Base-by-base conservation (phyloP, 129 eudicot genomes). In the Lactuca sativa region DNA sequence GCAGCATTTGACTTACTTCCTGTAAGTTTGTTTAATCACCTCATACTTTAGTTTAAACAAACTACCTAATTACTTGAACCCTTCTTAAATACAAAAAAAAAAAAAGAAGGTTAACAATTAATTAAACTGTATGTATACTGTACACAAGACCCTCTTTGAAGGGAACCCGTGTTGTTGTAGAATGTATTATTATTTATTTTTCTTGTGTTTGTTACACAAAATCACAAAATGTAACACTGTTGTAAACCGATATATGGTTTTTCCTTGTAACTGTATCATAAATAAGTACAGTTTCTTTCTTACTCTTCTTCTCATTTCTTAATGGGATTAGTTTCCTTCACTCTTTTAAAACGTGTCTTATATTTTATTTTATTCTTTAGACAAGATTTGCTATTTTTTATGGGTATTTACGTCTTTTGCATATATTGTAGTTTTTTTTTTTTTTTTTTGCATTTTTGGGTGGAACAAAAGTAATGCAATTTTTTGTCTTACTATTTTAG, bases 1-100 rank as follows among this genome's bases (percentile, higher is more conserved):
- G 59, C 54, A 64, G 51, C 81, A 77, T 64, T 79, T 95, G n/a
- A 69, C 95, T 9, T 95, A 90, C 85, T 95, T 93, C 80, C 76
- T 93, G 63, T 89, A 79, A 80, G 77, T 37, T 56, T 16, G 77
- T 47, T 56, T 16, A 15, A 69, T 69, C 9, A 44, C 70, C 74
- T 7, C 51, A 47, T 47, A 15, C 17, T 57, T 44, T 43, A 32
- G 48, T 57, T 66, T 47, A 40, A 13, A 61, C 61, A 59, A 37
- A 49, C 75, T 32, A 54, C 2, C 36, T 44, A 3, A 43, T 14
- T 47, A 57, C 74, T 21, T 37, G 37, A 54, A 70, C 34, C 75
- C 59, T 9, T 40, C 65, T 70, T 13, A 21, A 70, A 41, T 56
- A 30, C 33, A 33, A 33, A 15, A 59, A 57, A 44, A 33, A 33